These are phyloP conservation scores for Lasiosphaeris hirsuta DNA, from an alignment of 495 filamentous ascomycete genomes.

Conservation along the genomic window DNA sequence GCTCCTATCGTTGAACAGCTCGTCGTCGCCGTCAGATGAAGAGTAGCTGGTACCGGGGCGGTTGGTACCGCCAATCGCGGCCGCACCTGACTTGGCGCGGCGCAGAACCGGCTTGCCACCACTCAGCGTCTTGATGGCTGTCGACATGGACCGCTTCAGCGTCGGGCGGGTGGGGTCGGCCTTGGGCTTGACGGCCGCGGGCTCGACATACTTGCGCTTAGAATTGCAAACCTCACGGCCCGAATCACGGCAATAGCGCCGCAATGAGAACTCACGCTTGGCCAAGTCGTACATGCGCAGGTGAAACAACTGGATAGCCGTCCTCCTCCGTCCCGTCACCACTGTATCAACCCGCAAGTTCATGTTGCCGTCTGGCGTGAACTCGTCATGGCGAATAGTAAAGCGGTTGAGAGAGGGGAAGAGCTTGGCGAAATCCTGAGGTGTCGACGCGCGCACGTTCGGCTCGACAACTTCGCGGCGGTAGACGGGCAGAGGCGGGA, in stretches of 20 bases:
- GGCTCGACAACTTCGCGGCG: conserved; percentile 56
- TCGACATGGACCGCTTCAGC: conserved; percentile 70
- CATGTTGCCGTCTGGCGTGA: conserved; percentile 94
- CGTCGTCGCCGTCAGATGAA: conserved; percentile 44
- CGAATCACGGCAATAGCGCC: conserved; percentile 88
- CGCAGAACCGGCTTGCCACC: conserved; percentile 55
- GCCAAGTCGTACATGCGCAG: conserved; percentile 92
- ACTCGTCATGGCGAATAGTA: conserved; percentile 85
- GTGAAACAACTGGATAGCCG: conserved; percentile 84
- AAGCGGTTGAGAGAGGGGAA: conserved; percentile 83
- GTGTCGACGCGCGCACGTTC: conserved; percentile 68
- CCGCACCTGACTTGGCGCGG: conserved; percentile 43
- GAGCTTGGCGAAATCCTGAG: conserved; percentile 77
- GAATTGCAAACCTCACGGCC: conserved; percentile 92
- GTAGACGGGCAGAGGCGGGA: conserved; percentile 57
- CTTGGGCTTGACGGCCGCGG: conserved; percentile 31
- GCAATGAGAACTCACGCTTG: conserved; percentile 81
- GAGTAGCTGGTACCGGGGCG: conserved; percentile 46
- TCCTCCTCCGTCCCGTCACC: conserved; percentile 55
- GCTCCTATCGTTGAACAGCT: conserved; percentile 33
- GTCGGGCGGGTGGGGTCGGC: conserved; percentile 32
- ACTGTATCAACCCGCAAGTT: conserved; percentile 87
- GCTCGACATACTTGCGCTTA: conserved; percentile 62
- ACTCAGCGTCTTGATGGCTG: conserved; percentile 63
- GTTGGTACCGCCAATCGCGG: conserved; percentile 16